phyloP scores from a whole-genome alignment of 768 basidiomycete species.

The Termitomyces sp. region DNA sequence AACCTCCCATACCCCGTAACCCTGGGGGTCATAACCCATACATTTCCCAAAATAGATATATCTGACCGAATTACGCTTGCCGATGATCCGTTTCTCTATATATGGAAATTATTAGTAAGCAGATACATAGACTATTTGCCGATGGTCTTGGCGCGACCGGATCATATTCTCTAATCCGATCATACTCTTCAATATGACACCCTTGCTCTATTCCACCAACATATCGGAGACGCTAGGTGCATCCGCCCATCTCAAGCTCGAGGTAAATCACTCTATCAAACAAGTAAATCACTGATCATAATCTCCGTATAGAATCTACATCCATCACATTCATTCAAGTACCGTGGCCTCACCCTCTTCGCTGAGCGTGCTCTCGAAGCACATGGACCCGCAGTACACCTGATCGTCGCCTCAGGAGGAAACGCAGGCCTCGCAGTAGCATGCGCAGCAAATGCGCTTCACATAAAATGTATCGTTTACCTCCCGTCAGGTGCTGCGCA shows the following conservation, averaged over 20 bases:
- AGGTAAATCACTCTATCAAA: conserved; percentile 34
- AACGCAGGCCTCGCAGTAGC: conserved; percentile 78
- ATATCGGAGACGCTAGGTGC: conserved; percentile 52
- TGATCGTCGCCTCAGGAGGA: conserved; percentile 73
- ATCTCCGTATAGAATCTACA: conserved; percentile 58
- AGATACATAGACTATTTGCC: too few relatives aligned
- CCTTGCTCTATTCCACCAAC: conserved; percentile 55
- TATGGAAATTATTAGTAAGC: too few relatives aligned
- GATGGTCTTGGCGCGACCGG: too few relatives aligned
- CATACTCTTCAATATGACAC: conserved; percentile 62
- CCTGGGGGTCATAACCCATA: too few relatives aligned
- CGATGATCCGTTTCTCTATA: too few relatives aligned
- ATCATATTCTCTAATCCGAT: too few relatives aligned
- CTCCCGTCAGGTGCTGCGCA: conserved; percentile 52
- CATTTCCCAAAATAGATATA: too few relatives aligned
- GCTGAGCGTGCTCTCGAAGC: conserved; percentile 45
- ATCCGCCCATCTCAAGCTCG: conserved; percentile 67
- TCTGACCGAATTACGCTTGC: too few relatives aligned
- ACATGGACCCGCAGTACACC: conserved; percentile 53
- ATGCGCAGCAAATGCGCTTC: conserved; percentile 51
- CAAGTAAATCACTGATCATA: too few relatives aligned
- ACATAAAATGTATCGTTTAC: conserved; percentile 62
- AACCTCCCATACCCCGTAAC: too few relatives aligned
- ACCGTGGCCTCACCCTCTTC: conserved; percentile 65
- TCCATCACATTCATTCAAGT: conserved; percentile 75